A percentile compares a stretch with the other conserved stretches of the same genome.
Conservation (phyloP, 2,329 filamentous ascomycete species). For the Malbranchea cinnamomea region DNA sequence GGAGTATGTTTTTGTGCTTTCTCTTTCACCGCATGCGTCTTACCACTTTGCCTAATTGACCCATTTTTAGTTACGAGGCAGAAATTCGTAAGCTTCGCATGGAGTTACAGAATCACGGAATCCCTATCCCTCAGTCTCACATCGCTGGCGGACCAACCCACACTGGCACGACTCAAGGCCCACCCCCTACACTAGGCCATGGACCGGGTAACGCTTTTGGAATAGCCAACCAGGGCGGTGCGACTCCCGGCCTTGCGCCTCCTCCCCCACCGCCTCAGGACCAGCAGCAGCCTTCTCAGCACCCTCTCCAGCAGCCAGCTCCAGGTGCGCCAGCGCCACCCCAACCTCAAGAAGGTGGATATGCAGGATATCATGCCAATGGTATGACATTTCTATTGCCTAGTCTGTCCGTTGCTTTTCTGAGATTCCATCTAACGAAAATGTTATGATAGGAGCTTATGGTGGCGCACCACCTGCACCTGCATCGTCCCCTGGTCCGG, state of each 20-base stretch:
- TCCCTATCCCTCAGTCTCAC: slow-evolving; percentile 49
- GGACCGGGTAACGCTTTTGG: slow-evolving; percentile 84
- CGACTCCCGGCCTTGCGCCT: slow-evolving; percentile 68
- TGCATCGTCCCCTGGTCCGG: slow-evolving; percentile 74
- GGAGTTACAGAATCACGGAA: slow-evolving; percentile 63
- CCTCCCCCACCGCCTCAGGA: slow-evolving; percentile 56
- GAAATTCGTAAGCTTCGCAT: slow-evolving; percentile 74
- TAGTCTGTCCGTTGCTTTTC: no score
- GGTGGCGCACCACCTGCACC: slow-evolving; percentile 68
- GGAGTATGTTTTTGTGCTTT: slow-evolving; percentile 48
- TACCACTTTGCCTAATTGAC: slow-evolving; percentile 3
- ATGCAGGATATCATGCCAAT: slow-evolving; percentile 49
- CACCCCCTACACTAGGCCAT: slow-evolving; percentile 72
- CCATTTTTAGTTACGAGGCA: slow-evolving; percentile 63
- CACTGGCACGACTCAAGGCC: slow-evolving; percentile 66
- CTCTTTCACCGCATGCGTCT: slow-evolving; percentile 1
- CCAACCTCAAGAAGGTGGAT: slow-evolving; percentile 54
- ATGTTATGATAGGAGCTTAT: slow-evolving; percentile 42
- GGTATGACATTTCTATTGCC: no score
- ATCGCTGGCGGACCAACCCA: slow-evolving; percentile 60
- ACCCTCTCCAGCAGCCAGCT: slow-evolving; percentile 44
- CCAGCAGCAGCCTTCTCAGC: slow-evolving; percentile 43
- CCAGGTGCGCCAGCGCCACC: slow-evolving; percentile 47
- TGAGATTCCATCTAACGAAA: slow-evolving; percentile 30
- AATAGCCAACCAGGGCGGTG: slow-evolving; percentile 80